Conservation (phyloP, 768 basidiomycete species). For the Termitomyces sp. region DNA sequence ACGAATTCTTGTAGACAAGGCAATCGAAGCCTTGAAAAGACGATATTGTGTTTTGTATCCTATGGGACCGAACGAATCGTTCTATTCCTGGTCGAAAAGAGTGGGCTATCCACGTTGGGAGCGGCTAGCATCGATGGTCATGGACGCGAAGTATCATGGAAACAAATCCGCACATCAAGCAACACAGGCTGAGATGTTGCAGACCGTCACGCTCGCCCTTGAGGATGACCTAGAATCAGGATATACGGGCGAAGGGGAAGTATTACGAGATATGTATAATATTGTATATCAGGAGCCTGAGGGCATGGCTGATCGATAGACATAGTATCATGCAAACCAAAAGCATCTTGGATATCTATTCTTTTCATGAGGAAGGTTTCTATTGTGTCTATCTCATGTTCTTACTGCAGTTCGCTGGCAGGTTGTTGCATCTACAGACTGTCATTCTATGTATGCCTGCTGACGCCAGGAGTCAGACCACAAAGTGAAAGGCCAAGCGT, state of each 20-base stretch:
- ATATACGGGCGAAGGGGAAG: not conserved
- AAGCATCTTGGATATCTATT: not conserved
- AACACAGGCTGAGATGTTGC: conserved; percentile 7
- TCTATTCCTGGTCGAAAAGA: conserved; percentile 2
- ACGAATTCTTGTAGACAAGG: conserved; percentile 6
- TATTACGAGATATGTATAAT: conserved; percentile 4
- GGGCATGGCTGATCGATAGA: not conserved
- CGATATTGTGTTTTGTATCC: not conserved
- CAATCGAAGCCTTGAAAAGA: conserved; percentile 2
- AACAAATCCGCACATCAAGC: conserved; percentile 6
- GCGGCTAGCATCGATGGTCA: conserved; percentile 3
- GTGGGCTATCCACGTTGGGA: conserved; percentile 1
- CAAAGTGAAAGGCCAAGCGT: not conserved
- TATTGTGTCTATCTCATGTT: not conserved
- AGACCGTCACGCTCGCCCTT: conserved; percentile 2
- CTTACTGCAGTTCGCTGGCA: no score
- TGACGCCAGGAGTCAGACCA: not conserved
- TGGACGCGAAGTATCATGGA: conserved; percentile 4
- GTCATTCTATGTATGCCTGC: not conserved
- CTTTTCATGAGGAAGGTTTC: not conserved
- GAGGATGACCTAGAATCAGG: not conserved
- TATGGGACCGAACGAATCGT: not conserved
- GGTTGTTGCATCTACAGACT: not conserved
- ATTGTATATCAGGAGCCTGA: conserved; percentile 1
- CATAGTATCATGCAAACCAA: not conserved